Conservation (phyloP, 441 rosid genomes). For the Isatis lusitanica region DNA sequence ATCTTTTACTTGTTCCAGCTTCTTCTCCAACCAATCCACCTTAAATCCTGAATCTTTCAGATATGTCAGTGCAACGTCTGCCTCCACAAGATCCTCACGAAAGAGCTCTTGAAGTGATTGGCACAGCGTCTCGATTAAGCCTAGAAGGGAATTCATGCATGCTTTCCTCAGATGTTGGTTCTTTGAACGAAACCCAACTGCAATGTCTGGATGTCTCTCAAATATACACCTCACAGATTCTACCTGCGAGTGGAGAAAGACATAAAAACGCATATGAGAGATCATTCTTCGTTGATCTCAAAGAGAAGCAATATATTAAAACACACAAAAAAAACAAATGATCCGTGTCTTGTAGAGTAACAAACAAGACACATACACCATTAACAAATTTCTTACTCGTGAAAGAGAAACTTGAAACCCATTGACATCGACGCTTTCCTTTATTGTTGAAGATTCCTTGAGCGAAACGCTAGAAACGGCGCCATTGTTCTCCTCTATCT, state of each 20-base stretch:
- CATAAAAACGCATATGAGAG: background rate
- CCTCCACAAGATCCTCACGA: background rate
- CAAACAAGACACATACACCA: background rate
- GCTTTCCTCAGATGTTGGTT: background rate
- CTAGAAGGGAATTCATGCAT: background rate
- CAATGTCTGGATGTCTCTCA: background rate
- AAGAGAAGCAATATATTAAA: too few relatives aligned
- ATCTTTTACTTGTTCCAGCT: background rate
- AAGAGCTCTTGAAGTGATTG: background rate
- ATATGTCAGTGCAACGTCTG: background rate
- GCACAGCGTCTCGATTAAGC: background rate
- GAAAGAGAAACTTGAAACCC: constrained; percentile 1
- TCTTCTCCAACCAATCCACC: background rate
- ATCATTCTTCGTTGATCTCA: background rate
- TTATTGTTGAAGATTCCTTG: background rate
- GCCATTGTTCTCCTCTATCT: background rate
- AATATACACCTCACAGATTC: background rate
- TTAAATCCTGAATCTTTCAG: background rate
- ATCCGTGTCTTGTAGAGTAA: background rate
- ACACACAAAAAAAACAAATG: too few relatives aligned
- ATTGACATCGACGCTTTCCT: background rate
- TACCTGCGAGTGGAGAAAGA: background rate
- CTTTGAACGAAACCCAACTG: background rate
- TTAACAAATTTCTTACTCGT: background rate
- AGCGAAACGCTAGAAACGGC: background rate